Percentiles rank a stretch among this genome's conserved stretches.
phyloP scores from a whole-genome alignment of 176 grass and related monocot species.

The Avena sativa region DNA sequence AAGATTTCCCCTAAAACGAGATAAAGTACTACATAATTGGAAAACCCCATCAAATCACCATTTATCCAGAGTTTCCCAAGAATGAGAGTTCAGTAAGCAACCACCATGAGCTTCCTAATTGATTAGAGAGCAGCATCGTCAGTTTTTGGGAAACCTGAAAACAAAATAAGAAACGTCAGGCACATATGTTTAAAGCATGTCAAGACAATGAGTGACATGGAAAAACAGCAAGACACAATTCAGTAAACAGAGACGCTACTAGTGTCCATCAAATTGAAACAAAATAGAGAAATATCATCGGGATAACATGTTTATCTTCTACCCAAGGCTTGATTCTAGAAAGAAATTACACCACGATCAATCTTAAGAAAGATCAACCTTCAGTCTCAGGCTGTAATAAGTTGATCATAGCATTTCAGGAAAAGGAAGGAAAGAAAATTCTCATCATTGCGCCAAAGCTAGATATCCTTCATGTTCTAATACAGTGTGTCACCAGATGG shows the following conservation, averaged over 20 bases:
- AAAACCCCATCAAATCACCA: not conserved
- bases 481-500: not conserved
- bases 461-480: not conserved
- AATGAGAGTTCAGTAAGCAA: not conserved
- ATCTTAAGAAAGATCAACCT: not conserved
- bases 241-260: not conserved
- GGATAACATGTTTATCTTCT: not conserved
- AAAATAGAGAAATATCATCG: not conserved
- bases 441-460: not conserved
- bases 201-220: not conserved
- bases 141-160: not conserved
- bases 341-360: not conserved
- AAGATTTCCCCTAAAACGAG: not conserved
- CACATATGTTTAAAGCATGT: no score
- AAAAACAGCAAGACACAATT: not conserved
- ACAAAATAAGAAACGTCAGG: not conserved
- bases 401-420: not conserved
- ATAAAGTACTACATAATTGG: not conserved
- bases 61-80: not conserved
- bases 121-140: not conserved
- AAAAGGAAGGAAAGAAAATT: not conserved
- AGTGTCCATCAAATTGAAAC: not conserved
- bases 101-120: not conserved
- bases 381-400: not conserved
- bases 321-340: not conserved